Evolutionary conservation across 805 yeast species (phyloP).

Genomic region (Metschnikowia matae): DNA sequence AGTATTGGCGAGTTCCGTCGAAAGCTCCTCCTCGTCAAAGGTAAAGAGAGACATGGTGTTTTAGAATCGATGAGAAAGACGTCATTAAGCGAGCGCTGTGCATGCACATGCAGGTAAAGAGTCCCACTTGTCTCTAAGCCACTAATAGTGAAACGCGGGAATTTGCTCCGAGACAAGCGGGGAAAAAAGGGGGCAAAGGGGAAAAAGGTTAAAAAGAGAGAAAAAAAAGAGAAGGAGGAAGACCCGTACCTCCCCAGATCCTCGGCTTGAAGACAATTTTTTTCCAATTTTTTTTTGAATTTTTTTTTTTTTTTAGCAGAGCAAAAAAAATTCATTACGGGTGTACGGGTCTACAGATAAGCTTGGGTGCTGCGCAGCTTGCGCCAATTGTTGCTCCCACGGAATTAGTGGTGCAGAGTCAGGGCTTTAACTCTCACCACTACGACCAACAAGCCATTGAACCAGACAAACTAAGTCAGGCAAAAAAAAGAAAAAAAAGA

Average conservation of each 20-base stretch:
- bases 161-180: too few species aligned
- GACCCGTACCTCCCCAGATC: too few species aligned
- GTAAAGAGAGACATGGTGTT: slow-evolving; percentile 14
- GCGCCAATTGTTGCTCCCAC: background rate
- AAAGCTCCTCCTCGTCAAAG: slow-evolving; percentile 18
- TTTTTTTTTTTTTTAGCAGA: too few species aligned
- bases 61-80: background rate
- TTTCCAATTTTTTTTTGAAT: too few species aligned
- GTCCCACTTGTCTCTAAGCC: background rate
- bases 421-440: background rate
- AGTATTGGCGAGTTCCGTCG: slow-evolving; percentile 10
- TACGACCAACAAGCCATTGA: too few species aligned
- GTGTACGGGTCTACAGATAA: background rate
- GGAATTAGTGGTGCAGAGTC: background rate
- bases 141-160: background rate
- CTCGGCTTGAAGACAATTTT: too few species aligned
- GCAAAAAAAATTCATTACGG: background rate
- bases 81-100: slow-evolving; percentile 1
- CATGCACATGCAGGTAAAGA: background rate
- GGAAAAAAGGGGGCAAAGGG: too few species aligned
- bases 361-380: background rate
- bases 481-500: too few species aligned
- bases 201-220: too few species aligned
- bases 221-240: too few species aligned
- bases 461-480: too few species aligned